Base-by-base conservation (phyloP, 805 yeast genomes). In the Priceomyces medius region DNA sequence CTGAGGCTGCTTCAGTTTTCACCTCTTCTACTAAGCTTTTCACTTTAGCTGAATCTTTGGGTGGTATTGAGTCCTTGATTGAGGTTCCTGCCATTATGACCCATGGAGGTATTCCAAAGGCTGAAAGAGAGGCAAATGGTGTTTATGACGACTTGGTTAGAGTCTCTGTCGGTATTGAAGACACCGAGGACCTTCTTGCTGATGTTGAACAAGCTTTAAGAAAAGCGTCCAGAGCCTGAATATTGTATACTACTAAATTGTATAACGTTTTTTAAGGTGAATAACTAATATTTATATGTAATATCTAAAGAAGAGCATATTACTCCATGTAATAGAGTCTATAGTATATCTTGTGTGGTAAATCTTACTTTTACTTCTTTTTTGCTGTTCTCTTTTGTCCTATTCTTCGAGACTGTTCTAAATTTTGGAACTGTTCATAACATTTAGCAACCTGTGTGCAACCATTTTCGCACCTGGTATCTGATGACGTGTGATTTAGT, bases 21-120 rank as follows among this genome's bases (percentile, higher is more conserved):
- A 78, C 90, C 45, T 79, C 85, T 35, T 58, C 80, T 35, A 85
- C 95, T 48, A 79, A 83, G 68, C 60, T 85, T 46, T 88, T 88
- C 74, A 82, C 93, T 16, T 73, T 88, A 58, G 95, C 96, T 43
- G 96, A 88, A 70, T 86, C 95, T 16, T 76, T 88, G 47, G 96
- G 96, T 51, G 96, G 96, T 53, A 82, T 88, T 48, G 96, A 88
- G 71, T 82, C 90, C 7, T 73, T 87, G 56, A 68, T 85, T 50
- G 95, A 88, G 67, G 90, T 88, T 37, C 96, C 96, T 31, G 93
- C 95, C 35, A 79, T 81, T 43, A 87, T 87, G 96, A 87, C 96
- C 54, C 96, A 87, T 56, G 93, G 91, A 42, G 95, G 95, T 60
- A 87, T 87, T 63, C 88, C 93, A 57, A 72, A 74, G 61, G 86